Evolutionary conservation across 2,329 filamentous ascomycete species (phyloP), one percentile per base, ranked within the genome.

Genomic region (Neonectria faginata): DNA sequence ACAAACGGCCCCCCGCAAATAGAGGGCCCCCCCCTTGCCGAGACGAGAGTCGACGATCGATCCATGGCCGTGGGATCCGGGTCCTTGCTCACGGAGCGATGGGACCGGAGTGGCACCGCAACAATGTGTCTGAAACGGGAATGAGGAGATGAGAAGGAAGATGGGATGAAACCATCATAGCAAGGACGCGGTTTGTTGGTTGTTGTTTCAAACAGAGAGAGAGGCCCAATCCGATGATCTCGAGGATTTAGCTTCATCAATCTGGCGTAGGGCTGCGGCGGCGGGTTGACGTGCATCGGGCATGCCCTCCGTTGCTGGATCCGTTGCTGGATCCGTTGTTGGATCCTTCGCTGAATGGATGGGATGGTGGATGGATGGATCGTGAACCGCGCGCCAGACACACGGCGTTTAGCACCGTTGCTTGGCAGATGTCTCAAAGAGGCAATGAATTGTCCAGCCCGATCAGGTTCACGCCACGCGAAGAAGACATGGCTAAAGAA

Each of bases 61-160:
- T 48, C 47, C 47, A 62, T 18, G 50, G 31, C 20, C 20, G 41
- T 33, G 42, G 31, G 39, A 56, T 41, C 22, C 11, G 18, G 18
- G 36, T n/a, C 41, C 48, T 45, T 50, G n/a, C 25, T 22, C 20
- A 16, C 53, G 20, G 29, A 57, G 39, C 14, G 33, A 48, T 45
- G 54, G 45, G 39, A 29, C 20, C 8, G 20, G 25, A 57, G 12
- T 48, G 53, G 53, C n/a, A 12, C 54, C 33, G 27, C 29, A 39
- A 36, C 53, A 57, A 62, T 62, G 50, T 52, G 60, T 53, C 50
- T 62, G 60, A 62, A 59, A 59, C 55, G 54, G 45, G 16, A 18
- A 51, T 51, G 48, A 2, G 48, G n/a, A 27, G 12, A 47, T 31
- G n/a, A 56, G 18, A 14, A 52, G 20, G 22, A 53, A 60, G 22